Conservation (phyloP, 2,329 filamentous ascomycete genomes). For the Niveomyces coronatus region DNA sequence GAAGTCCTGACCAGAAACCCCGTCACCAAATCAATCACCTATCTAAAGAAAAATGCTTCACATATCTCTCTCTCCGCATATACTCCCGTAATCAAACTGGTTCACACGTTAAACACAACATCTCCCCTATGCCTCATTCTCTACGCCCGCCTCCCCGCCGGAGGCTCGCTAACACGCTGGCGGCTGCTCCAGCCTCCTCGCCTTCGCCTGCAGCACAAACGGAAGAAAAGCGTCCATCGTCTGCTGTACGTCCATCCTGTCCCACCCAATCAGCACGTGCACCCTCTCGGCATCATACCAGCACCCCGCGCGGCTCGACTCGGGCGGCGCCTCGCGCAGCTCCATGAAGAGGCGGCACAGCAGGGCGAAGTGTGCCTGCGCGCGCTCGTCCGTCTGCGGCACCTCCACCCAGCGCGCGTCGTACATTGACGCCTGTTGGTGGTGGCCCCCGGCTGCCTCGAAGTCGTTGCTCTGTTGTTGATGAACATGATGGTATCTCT, state of each 20-base stretch:
- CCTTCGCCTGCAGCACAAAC: constrained; percentile 9
- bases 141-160: not conserved
- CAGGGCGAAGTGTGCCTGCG: constrained; percentile 4
- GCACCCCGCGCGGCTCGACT: constrained; percentile 5
- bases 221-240: constrained; percentile 10
- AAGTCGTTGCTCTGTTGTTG: too few species aligned
- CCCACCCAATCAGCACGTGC: constrained; percentile 5
- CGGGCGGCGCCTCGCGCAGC: constrained; percentile 7
- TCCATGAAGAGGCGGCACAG: constrained; percentile 9
- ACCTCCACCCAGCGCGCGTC: constrained; percentile 5
- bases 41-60: too few species aligned
- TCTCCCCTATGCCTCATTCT: too few species aligned
- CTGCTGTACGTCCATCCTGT: not conserved
- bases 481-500: too few species aligned
- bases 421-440: not conserved
- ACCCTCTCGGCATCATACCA: constrained; percentile 11
- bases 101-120: not conserved
- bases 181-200: constrained; percentile 2
- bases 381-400: constrained; percentile 3
- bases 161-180: not conserved
- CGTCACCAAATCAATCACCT: too few species aligned
- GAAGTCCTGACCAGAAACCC: too few species aligned
- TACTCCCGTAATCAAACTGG: too few species aligned
- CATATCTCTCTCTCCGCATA: too few species aligned
- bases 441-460: not conserved